Conservation (phyloP, 179 eudicot genomes). For the Nepenthes alata region DNA sequence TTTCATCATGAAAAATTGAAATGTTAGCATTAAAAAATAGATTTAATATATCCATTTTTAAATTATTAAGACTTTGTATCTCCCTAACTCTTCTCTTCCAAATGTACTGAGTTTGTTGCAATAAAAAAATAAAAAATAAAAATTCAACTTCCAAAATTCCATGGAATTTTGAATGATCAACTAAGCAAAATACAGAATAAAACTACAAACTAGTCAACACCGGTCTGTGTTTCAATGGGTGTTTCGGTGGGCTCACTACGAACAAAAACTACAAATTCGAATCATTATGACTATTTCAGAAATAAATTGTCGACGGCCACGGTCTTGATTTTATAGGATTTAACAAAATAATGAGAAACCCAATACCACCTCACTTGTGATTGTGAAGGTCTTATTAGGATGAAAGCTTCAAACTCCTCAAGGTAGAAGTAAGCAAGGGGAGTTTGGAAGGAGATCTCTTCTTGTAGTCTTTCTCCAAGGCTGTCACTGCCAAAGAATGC, state of each 20-base stretch:
- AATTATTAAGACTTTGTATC: no score
- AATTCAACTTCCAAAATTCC: no score
- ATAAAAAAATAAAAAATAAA: no score
- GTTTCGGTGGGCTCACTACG: neutral
- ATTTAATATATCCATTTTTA: no score
- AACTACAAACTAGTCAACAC: no score
- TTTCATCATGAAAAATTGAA: no score
- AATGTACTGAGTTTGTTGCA: no score
- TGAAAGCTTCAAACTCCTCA: slow-evolving; percentile 52
- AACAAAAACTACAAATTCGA: neutral
- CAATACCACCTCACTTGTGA: neutral
- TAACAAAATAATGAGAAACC: slow-evolving; percentile 1
- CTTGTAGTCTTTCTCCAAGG: slow-evolving; percentile 76
- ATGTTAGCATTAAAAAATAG: no score
- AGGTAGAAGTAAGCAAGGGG: slow-evolving; percentile 45
- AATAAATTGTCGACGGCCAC: neutral
- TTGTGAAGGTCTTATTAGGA: slow-evolving; percentile 6
- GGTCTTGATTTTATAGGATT: neutral
- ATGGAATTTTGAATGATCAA: no score
- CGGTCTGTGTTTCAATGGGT: neutral
- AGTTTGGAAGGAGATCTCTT: slow-evolving; percentile 50
- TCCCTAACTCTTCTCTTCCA: no score
- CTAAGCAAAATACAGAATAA: no score
- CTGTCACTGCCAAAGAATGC: slow-evolving; percentile 60
- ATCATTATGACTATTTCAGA: neutral